phyloP scores from a whole-genome alignment of 192 early-diverging fungal genomes.

The Endogone sp. region DNA sequence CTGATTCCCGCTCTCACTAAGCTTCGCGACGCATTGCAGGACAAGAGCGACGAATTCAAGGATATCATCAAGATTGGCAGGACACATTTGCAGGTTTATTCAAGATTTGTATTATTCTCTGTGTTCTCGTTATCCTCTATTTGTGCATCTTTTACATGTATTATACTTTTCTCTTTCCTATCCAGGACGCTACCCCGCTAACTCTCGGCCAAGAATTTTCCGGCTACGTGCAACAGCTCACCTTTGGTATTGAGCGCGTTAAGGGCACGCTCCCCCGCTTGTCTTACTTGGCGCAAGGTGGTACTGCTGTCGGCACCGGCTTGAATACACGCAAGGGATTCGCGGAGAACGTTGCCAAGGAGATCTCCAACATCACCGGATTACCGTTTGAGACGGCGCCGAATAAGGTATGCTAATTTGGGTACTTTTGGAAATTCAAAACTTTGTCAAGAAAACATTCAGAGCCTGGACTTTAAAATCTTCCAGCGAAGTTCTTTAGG shows the following conservation, averaged over 20 bases:
- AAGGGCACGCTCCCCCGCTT: constrained; percentile 78
- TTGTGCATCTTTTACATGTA: background rate
- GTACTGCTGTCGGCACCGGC: constrained; percentile 96
- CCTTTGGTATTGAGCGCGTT: constrained; percentile 86
- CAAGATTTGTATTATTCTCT: background rate
- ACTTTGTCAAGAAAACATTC: background rate
- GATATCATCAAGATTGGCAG: constrained; percentile 99
- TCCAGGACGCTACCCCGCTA: constrained; percentile 88
- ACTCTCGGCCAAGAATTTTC: constrained; percentile 99
- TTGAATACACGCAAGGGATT: constrained; percentile 95
- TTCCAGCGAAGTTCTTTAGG: background rate
- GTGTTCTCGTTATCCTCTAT: background rate
- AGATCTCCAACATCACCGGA: constrained; percentile 85
- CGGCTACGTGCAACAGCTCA: constrained; percentile 92
- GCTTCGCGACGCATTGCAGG: constrained; percentile 75
- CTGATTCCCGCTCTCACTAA: constrained; percentile 84
- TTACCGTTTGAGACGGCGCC: constrained; percentile 92
- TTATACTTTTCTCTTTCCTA: background rate
- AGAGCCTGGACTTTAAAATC: constrained; percentile 1
- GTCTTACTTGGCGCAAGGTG: constrained; percentile 94
- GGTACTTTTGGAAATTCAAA: background rate
- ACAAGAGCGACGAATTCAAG: constrained; percentile 77
- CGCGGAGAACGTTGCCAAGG: constrained; percentile 83
- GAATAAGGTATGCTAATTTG: constrained; percentile 89
- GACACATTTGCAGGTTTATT: constrained; percentile 79